These are phyloP conservation scores for Marasmius tenuissimus DNA, from an alignment of 1,284 basidiomycete species.

Conservation along the genomic window DNA sequence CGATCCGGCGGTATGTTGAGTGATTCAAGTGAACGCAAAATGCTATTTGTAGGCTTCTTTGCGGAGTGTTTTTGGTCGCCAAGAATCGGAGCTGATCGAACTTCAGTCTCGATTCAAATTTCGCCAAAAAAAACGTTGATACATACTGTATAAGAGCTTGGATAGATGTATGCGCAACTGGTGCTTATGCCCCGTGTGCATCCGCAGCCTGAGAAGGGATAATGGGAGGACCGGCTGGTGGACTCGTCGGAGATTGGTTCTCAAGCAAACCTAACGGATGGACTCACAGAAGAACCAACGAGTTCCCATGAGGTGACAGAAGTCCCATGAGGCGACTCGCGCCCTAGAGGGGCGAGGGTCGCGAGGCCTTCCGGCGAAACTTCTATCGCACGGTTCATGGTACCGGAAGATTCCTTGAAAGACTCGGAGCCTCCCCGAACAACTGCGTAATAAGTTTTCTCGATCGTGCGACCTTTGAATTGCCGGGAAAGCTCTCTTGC, in stretches of 20 bases:
- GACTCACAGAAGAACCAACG: constrained; percentile 58
- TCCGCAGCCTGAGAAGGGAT: constrained; percentile 54
- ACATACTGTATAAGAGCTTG: constrained; percentile 45
- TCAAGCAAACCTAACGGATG: constrained; percentile 8
- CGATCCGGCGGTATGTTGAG: constrained; percentile 37
- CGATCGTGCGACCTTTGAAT: constrained; percentile 44
- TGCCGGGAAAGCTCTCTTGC: constrained; percentile 55
- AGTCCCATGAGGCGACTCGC: constrained; percentile 29
- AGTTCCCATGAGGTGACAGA: constrained; percentile 62
- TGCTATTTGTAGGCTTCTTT: constrained; percentile 26
- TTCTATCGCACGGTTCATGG: constrained; percentile 42
- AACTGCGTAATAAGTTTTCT: constrained; percentile 68
- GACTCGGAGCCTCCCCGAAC: constrained; percentile 53
- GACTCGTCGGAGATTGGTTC: neutral
- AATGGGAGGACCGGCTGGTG: constrained; percentile 47
- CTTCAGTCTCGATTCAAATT: neutral
- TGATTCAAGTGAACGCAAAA: constrained; percentile 26
- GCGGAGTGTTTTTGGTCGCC: constrained; percentile 55
- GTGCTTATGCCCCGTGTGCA: constrained; percentile 68
- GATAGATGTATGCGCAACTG: constrained; percentile 70
- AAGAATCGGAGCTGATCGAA: constrained; percentile 58
- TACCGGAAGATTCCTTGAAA: constrained; percentile 41
- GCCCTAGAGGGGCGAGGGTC: constrained; percentile 28
- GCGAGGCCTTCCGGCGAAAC: constrained; percentile 46
- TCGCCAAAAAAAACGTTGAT: constrained; percentile 5